These are phyloP conservation scores for Mortierella sp. DNA, from an alignment of 371 early-diverging fungal species.

Conservation along the genomic window DNA sequence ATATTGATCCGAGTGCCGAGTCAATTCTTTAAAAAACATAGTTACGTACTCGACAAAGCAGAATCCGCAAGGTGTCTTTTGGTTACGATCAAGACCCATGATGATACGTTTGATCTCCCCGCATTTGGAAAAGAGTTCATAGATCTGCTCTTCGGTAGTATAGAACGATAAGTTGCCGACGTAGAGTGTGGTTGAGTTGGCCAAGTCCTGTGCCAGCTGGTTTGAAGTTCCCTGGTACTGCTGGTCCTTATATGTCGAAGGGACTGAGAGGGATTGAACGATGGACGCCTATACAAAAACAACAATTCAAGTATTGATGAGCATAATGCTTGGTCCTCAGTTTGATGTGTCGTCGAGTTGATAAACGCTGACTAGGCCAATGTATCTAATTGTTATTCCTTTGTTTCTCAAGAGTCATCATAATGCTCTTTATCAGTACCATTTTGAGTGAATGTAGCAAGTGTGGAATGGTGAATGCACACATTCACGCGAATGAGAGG, in stretches of 20 bases:
- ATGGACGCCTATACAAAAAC: conserved; percentile 64
- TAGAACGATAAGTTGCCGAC: conserved; percentile 98
- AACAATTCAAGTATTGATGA: not conserved
- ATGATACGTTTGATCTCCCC: conserved; percentile 98
- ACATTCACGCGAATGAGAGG: not conserved
- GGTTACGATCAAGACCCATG: conserved; percentile 96
- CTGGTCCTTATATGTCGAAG: conserved; percentile 90
- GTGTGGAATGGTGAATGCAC: not conserved
- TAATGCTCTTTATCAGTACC: not conserved
- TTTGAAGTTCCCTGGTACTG: conserved; percentile 83
- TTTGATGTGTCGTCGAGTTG: not conserved
- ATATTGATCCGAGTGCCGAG: not conserved
- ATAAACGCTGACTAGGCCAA: not conserved
- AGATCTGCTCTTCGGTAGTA: conserved; percentile 99
- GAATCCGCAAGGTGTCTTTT: conserved; percentile 98
- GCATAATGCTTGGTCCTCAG: not conserved
- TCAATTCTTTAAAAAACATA: not conserved
- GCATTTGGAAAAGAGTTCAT: conserved; percentile 95
- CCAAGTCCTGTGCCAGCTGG: conserved; percentile 78
- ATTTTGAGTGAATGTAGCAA: conserved; percentile 2
- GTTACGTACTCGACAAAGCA: conserved; percentile 96
- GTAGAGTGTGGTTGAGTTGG: conserved; percentile 89
- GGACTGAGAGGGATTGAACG: conserved; percentile 86
- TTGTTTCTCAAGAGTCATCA: too few species aligned
- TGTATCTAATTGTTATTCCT: too few species aligned